phyloP scores from a whole-genome alignment of 2,329 filamentous ascomycete genomes.

The Trichophyton equinum region DNA sequence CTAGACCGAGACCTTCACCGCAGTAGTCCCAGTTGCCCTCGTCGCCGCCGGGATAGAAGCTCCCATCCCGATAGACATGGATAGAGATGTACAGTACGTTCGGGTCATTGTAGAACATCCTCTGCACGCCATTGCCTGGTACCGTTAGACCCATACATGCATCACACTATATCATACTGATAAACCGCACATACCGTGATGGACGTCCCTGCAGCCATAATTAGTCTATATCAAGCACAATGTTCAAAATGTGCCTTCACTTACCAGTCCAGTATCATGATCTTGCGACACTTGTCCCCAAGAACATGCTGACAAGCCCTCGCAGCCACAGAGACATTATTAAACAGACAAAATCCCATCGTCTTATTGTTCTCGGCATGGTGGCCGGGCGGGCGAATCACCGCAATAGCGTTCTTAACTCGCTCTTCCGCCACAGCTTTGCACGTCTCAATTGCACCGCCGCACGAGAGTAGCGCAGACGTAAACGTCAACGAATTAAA shows the following conservation, averaged over 20 bases:
- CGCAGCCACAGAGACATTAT: constrained; percentile 92
- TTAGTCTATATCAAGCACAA: neutral
- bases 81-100: constrained; percentile 93
- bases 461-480: constrained; percentile 71
- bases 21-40: constrained; percentile 50
- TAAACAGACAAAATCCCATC: constrained; percentile 95
- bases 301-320: constrained; percentile 73
- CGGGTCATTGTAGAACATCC: constrained; percentile 88
- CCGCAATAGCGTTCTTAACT: constrained; percentile 89
- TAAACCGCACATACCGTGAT: constrained; percentile 37
- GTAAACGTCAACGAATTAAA: constrained; percentile 71
- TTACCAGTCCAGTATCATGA: constrained; percentile 89
- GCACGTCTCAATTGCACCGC: constrained; percentile 91
- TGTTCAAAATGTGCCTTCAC: constrained; percentile 26
- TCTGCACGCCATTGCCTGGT: constrained; percentile 82
- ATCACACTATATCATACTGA: neutral
- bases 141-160: constrained; percentile 9
- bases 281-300: constrained; percentile 68
- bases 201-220: constrained; percentile 44
- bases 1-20: constrained; percentile 44
- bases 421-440: constrained; percentile 71
- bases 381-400: constrained; percentile 89
- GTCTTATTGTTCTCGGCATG: constrained; percentile 77
- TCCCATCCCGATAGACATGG: constrained; percentile 73
- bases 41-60: constrained; percentile 62